Evolutionary conservation across 805 yeast species (phyloP), one percentile per base, ranked within the genome.

Genomic region (Monosporozyma aerobia): DNA sequence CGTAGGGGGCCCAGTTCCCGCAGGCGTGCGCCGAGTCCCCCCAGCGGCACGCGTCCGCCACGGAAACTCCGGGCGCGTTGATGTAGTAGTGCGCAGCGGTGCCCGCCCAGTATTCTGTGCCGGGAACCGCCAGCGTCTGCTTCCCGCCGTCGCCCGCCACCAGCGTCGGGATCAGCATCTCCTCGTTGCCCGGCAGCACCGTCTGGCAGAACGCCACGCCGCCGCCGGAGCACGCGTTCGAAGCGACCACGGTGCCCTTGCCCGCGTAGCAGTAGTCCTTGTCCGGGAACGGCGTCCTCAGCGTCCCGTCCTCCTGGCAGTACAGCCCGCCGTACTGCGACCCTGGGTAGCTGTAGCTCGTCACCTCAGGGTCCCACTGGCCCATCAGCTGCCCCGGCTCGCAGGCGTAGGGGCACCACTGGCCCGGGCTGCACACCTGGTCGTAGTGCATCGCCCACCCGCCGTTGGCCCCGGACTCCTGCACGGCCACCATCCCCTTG

Each of bases 1-100:
- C 96, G 61, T 87, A 89, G 29, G 96, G 96, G 14, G 96, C 72
- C 96, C 96, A 90, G 77, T 89, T 89, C 54, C 97, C 97, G 58
- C 74, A 73, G 16, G 94, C 83, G 54, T 85, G 73, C 48, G 73
- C 69, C 32, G 75, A 75, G 16, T 84, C 69, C 4, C 96, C 96
- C 96, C 97, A 89, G 57, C 78, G 77, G 69, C 96, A 88, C 37
- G 85, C 95, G 44, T 88, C 92, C 9, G 73, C 74, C 29, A 81
- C 76, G 35, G 87, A 79, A 30, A 83, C 83, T 53, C 96, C 96
- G 23, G 95, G 95, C 25, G 89, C 79, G 69, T 88, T 88, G 63
- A 88, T 68, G 69, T 88, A 89, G 73, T 78, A 89, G 68, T 89
- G 96, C 40, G 96, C 84, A 43, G 96, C 88, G 43, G 96, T 87